phyloP scores from a whole-genome alignment of 345 rosid genomes.

The Salix udensis region DNA sequence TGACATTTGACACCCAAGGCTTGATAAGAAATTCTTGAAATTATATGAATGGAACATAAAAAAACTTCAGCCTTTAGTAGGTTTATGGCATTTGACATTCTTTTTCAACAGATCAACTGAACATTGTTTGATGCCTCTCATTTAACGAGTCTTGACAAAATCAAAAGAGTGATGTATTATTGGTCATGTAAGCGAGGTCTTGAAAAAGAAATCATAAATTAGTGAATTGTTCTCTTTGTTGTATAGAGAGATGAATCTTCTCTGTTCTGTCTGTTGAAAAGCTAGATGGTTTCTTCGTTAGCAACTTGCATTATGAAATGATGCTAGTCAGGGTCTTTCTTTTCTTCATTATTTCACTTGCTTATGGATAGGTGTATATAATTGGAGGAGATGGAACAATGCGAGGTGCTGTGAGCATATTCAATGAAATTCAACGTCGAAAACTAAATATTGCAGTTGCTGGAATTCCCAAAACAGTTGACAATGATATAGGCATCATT shows the following conservation, averaged over 20 bases:
- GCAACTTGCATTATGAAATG: background rate
- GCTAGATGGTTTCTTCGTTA: background rate
- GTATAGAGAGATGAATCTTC: background rate
- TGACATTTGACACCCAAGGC: background rate
- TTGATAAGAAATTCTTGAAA: background rate
- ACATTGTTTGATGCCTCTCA: background rate
- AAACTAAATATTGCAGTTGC: conserved; percentile 49
- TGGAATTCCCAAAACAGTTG: conserved; percentile 83
- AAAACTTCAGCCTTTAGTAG: background rate
- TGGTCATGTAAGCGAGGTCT: too few species aligned
- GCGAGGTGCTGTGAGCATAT: conserved; percentile 77
- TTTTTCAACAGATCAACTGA: background rate
- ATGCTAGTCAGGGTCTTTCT: background rate
- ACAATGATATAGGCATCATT: conserved; percentile 81
- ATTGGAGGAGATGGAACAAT: conserved; percentile 86
- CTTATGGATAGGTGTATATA: conserved; percentile 49
- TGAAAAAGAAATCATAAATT: background rate
- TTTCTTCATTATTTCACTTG: background rate
- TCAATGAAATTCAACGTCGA: conserved; percentile 45
- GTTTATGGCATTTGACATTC: background rate
- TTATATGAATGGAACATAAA: background rate
- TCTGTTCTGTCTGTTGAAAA: background rate
- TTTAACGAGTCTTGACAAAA: too few species aligned
- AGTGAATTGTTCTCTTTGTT: background rate
- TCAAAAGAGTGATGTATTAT: too few species aligned